Conservation (phyloP, 1,139 yeast genomes). For the Kluyveromyces sp. region DNA sequence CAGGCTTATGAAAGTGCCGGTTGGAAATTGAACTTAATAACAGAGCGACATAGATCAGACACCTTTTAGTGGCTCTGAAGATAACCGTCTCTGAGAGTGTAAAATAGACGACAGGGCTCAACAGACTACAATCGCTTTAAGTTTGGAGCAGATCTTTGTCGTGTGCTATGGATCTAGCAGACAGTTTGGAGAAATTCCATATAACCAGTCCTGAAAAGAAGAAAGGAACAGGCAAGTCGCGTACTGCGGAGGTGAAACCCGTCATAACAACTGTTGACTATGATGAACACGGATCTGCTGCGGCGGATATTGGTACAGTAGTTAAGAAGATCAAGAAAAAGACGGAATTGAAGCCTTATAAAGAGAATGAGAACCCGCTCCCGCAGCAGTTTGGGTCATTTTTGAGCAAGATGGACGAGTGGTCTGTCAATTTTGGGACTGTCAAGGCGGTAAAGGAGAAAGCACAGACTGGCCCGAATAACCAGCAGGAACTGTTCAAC, state of each 20-base stretch:
- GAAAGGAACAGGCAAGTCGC: background rate
- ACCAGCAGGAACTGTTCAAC: too few species aligned
- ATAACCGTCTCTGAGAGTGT: too few species aligned
- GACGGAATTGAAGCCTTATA: conserved; percentile 5
- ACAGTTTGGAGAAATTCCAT: conserved; percentile 19
- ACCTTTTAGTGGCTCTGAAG: too few species aligned
- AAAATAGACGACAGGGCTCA: too few species aligned
- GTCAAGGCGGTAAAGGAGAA: conserved; percentile 18
- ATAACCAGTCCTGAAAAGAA: conserved; percentile 18
- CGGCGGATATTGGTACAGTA: background rate
- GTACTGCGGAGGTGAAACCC: background rate
- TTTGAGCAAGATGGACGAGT: conserved; percentile 8
- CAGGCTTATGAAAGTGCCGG: too few species aligned
- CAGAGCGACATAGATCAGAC: too few species aligned
- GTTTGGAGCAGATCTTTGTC: too few species aligned
- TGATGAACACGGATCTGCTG: background rate
- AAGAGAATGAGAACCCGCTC: conserved; percentile 6
- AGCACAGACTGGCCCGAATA: background rate
- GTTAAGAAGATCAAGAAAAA: background rate
- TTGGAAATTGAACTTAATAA: too few species aligned
- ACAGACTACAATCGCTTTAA: too few species aligned
- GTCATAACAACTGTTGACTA: background rate
- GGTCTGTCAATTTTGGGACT: conserved; percentile 24
- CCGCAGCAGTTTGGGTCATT: conserved; percentile 8
- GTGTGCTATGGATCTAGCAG: conserved; percentile 12